Evolutionary conservation across 352 stramenopile species (phyloP), one percentile per base, ranked within the genome.

Genomic region (Globisporangium mamillatum): DNA sequence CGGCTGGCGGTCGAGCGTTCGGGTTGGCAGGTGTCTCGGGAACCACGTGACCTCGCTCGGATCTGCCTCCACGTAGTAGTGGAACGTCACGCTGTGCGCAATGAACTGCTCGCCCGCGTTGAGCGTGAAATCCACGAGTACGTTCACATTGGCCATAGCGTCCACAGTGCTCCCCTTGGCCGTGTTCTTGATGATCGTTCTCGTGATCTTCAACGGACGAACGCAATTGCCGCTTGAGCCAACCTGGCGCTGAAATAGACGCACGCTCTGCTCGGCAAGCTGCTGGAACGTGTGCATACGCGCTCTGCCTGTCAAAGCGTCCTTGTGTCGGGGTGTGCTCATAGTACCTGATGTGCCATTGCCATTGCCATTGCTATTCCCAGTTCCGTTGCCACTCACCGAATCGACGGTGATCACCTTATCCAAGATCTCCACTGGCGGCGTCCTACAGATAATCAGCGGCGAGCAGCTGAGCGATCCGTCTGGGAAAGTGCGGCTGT

Each of bases 51-150:
- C 59, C 12, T 89, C 80, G 5, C 32, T 63, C 9, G 75, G 66
- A 8, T 85, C 71, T 9, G 87, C 55, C 3, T 84, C 76, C 1
- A 78, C 71, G 61, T 92, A 88, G 62, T 89, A 92, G 22, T 89
- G 75, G 46, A 91, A 92, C 16, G 75, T 68, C 22, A 86, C 81
- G 53, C 82, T 90, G 48, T 92, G 84, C 1, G 82, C 81, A 34
- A 92, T 91, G 58, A 92, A 92, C 36, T 91, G 84, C 63, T 91
- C 84, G 4, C 84, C 84, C 12, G 79, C 84, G 32, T 92, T 92
- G 10, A 92, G 69, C 3, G 84, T 91, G 55, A 92, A 91, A 59
- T 92, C 84, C 46, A 92, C 77, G 0, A 91, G 67, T 4, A 92
- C 81, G 4, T 72, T 86, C 29, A 83, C 70, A n/a, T 52, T 69